Evolutionary conservation across 2,329 filamentous ascomycete genomes (phyloP), one percentile per base, ranked within the genome.

Genomic region (Monosporascus sp.): DNA sequence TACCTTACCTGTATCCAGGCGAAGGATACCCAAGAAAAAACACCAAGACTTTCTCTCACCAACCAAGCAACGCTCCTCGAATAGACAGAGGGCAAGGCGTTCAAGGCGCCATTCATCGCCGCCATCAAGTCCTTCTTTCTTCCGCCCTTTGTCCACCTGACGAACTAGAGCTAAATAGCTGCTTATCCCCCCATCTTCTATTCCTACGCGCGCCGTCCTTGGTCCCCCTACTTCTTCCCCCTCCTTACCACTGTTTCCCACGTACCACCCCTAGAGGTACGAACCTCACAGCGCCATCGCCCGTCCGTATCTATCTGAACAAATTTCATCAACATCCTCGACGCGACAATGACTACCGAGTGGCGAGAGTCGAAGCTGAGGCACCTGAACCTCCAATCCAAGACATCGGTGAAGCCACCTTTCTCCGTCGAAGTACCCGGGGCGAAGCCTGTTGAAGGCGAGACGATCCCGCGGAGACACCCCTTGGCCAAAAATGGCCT

Each of bases 401-500:
- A 77, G 58, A 76, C 82, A 67, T 66, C 70, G 61, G 85, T 82
- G 67, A 81, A 80, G 67, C 74, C 77, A 18, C 87, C 87, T 25
- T 89, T 85, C 74, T 81, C 85, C 20, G 79, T 88, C 66, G 87
- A 90, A 64, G 83, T 79, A 6, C 76, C 87, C 18, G 85, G 81
- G 62, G 80, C 77, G 57, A 72, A 82, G 65, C 80, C 83, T 58
- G 76, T 84, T 61, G 74, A 84, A 38, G 89, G 89, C 70, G 88
- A 92, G 76, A 91, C 88, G 17, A 81, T 88, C 56, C 85, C 88
- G 37, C 85, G 88, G 62, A 80, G 88, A 53, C 82, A 88, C 67
- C 79, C 81, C 7, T 64, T 72, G 24, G 76, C 84, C 61, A 82
- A 85, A 61, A 76, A 89, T 57, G 80, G 77, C 41, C 80, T 92